Evolutionary conservation across 2,329 filamentous ascomycete genomes (phyloP), one percentile per base, ranked within the genome.

Genomic region (Alternaria panax): DNA sequence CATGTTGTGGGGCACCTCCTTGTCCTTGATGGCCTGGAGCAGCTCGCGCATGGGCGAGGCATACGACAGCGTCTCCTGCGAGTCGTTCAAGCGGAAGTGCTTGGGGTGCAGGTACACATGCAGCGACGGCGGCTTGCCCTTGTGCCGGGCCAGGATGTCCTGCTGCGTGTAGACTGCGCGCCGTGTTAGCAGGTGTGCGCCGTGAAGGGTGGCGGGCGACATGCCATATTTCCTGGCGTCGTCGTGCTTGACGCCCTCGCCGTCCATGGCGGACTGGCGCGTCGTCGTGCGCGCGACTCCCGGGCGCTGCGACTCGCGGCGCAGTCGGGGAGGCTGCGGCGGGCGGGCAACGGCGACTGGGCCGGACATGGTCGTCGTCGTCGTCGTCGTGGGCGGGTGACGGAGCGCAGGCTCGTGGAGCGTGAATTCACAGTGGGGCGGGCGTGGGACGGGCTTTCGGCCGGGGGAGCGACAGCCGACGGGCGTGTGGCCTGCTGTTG

Each of bases 61-160:
- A 79, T 98, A 98, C 5, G 87, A 86, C 70, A 97, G 97, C 74
- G 91, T 94, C 72, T 93, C 92, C 77, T 97, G 93, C 78, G 97
- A 94, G 70, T 93, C 88, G 69, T 98, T 94, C 80, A 99, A 62
- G 59, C 75, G 73, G 75, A 97, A 98, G 79, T 97, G 90, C 5
- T 87, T 92, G 9, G 88, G 85, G 74, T 97, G 89, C 30, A 99
- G 83, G 76, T 97, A 93, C 24, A 99, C 83, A 51, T 94, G 88
- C 24, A 99, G 83, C 4, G 94, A 98, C 0, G 95, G 93, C 8
- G 89, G 87, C 51, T 84, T 84, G 71, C 85, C 87, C 40, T 82
- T 84, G 78, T 90, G 93, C 79, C 93, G 96, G 69, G 87, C 88
- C n/a, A 98, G 83, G 47, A 98, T 92, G 70, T 95, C 92, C 14